Evolutionary conservation across 352 stramenopile species (phyloP).

Genomic region (Aphanomyces stellatus): DNA sequence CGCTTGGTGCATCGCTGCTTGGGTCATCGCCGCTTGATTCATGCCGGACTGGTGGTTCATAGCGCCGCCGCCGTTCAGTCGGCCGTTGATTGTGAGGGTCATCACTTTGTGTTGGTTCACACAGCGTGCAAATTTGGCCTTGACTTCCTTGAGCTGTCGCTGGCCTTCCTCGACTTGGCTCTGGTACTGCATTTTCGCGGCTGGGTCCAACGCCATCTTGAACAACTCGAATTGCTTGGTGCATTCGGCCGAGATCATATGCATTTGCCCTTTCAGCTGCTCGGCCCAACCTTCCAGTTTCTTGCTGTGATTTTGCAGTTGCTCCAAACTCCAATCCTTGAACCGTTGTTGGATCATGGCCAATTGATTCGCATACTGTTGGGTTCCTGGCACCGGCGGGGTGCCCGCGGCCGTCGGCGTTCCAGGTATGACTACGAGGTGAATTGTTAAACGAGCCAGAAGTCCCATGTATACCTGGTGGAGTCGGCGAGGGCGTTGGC

Average conservation of each 20-base stretch:
- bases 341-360: conserved; percentile 66
- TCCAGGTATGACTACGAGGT: conserved; percentile 25
- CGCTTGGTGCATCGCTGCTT: background rate
- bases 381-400: background rate
- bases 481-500: conserved; percentile 21
- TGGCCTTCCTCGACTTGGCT: conserved; percentile 62
- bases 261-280: conserved; percentile 68
- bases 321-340: conserved; percentile 50
- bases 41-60: background rate
- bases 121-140: conserved; percentile 75
- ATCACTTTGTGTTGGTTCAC: conserved; percentile 70
- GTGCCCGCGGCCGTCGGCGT: background rate
- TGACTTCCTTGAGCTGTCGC: conserved; percentile 55
- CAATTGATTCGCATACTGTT: conserved; percentile 32
- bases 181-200: conserved; percentile 53
- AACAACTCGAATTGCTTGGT: conserved; percentile 64
- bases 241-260: conserved; percentile 75
- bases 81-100: conserved; percentile 59
- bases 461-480: no score
- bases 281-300: conserved; percentile 77
- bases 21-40: background rate
- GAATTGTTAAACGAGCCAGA: conserved; percentile 7
- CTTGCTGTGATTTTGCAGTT: conserved; percentile 68
- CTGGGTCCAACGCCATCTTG: conserved; percentile 60
- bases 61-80: conserved; percentile 22